Evolutionary conservation across 257 asterid genomes (phyloP).

Genomic region (Jacaranda copaia): DNA sequence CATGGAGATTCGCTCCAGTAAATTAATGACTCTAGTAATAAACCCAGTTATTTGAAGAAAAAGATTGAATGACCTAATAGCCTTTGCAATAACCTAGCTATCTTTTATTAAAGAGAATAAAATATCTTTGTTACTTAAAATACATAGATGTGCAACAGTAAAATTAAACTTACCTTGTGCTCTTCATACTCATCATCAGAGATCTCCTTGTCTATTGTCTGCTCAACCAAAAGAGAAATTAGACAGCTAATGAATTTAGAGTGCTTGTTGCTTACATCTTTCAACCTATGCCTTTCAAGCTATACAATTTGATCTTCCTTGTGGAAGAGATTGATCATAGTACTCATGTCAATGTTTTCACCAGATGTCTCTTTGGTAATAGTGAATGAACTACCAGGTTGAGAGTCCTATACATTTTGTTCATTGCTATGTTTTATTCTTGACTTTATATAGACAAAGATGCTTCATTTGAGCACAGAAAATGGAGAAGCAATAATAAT

Average conservation of each 20-base stretch:
- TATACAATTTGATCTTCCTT: slow-evolving; percentile 76
- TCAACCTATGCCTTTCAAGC: slow-evolving; percentile 66
- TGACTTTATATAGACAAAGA: too few species aligned
- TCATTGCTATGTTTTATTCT: slow-evolving; percentile 61
- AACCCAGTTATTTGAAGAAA: too few species aligned
- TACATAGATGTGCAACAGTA: too few species aligned
- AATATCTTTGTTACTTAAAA: too few species aligned
- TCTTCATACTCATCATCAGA: slow-evolving; percentile 17
- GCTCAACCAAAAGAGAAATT: slow-evolving; percentile 68
- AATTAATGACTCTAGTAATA: too few species aligned
- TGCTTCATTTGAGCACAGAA: too few species aligned
- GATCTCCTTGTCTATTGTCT: slow-evolving; percentile 70
- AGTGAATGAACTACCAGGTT: slow-evolving; percentile 75
- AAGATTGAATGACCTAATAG: too few species aligned
- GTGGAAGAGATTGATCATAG: slow-evolving; percentile 60
- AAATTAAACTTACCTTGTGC: too few species aligned
- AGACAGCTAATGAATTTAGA: slow-evolving; percentile 75
- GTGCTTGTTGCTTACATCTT: slow-evolving; percentile 74
- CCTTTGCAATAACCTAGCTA: too few species aligned
- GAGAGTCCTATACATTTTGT: slow-evolving; percentile 73
- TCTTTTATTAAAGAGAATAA: too few species aligned
- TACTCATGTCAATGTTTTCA: slow-evolving; percentile 62
- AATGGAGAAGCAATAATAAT: too few species aligned
- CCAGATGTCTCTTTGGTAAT: slow-evolving; percentile 64
- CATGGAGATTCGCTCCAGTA: too few species aligned